phyloP scores from a whole-genome alignment of 2,329 filamentous ascomycete genomes.

The Botryotinia convoluta region DNA sequence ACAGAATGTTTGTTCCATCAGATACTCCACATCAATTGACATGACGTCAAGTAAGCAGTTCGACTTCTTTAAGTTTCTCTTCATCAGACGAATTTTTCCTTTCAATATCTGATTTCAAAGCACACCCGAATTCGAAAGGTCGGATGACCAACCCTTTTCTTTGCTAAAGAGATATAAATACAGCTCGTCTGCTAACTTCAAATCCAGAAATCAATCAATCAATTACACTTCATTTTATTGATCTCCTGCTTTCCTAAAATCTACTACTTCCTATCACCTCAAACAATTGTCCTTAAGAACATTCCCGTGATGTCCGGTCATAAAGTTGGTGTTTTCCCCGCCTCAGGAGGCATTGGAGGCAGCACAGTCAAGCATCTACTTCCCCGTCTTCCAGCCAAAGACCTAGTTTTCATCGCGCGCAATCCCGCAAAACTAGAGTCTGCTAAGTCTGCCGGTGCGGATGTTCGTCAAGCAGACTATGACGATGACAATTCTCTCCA shows the following conservation, averaged over 20 bases:
- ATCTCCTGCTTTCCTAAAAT: background rate
- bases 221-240: background rate
- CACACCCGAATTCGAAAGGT: background rate
- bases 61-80: background rate
- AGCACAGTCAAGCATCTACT: background rate
- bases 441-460: background rate
- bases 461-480: background rate
- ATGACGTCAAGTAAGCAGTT: background rate
- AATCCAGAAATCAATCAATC: background rate
- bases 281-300: background rate
- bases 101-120: background rate
- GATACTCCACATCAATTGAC: background rate
- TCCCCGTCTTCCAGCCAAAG: background rate
- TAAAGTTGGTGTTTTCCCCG: background rate
- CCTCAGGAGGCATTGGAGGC: background rate
- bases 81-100: background rate
- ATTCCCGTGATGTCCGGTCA: background rate
- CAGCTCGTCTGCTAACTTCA: background rate
- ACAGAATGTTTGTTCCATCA: background rate
- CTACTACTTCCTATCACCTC: background rate
- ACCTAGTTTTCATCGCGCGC: background rate
- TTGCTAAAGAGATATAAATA: background rate
- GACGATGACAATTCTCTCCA: background rate
- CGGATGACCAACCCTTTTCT: background rate
- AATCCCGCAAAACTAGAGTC: background rate